A percentile compares a stretch with the other conserved stretches of the same genome.
Conservation (phyloP, 208 protist species). For the Leishmania arabica region DNA sequence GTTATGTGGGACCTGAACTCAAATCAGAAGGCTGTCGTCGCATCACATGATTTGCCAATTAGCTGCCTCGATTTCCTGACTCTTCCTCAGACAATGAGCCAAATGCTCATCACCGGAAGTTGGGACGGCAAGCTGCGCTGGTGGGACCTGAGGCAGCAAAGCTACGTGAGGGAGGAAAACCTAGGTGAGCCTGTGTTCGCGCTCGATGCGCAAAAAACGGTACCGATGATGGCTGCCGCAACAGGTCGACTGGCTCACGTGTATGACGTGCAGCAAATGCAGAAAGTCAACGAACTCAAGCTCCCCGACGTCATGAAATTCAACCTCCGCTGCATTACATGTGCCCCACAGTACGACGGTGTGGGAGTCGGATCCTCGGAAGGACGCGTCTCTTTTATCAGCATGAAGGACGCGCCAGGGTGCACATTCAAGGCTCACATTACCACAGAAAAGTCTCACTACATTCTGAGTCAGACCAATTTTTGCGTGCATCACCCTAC, state of each 20-base stretch:
- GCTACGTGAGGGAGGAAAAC: constrained; percentile 66
- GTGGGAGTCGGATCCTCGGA: constrained; percentile 76
- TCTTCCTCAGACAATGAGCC: constrained; percentile 32
- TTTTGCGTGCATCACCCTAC: constrained; percentile 71
- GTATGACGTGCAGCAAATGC: constrained; percentile 68
- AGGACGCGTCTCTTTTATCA: constrained; percentile 67
- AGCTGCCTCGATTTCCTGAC: constrained; percentile 70
- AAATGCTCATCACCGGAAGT: constrained; percentile 82
- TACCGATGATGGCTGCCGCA: constrained; percentile 67
- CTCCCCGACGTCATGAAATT: constrained; percentile 66
- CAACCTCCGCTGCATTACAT: constrained; percentile 67
- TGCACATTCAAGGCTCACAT: constrained; percentile 81
- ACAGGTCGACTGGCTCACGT: constrained; percentile 65
- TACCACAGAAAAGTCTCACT: constrained; percentile 32
- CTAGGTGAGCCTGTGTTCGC: constrained; percentile 75
- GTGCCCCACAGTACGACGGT: constrained; percentile 60
- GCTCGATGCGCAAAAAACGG: constrained; percentile 63
- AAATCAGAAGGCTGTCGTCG: constrained; percentile 69
- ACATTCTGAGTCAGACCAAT: constrained; percentile 73
- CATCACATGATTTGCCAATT: constrained; percentile 81
- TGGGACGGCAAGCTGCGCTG: constrained; percentile 87
- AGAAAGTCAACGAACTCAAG: constrained; percentile 51
- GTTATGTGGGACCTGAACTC: constrained; percentile 80
- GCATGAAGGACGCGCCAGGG: constrained; percentile 36
- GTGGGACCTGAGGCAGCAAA: constrained; percentile 81